Evolutionary conservation across 805 yeast genomes (phyloP), one percentile per base, ranked within the genome.

Genomic region (Lipomyces sp.): DNA sequence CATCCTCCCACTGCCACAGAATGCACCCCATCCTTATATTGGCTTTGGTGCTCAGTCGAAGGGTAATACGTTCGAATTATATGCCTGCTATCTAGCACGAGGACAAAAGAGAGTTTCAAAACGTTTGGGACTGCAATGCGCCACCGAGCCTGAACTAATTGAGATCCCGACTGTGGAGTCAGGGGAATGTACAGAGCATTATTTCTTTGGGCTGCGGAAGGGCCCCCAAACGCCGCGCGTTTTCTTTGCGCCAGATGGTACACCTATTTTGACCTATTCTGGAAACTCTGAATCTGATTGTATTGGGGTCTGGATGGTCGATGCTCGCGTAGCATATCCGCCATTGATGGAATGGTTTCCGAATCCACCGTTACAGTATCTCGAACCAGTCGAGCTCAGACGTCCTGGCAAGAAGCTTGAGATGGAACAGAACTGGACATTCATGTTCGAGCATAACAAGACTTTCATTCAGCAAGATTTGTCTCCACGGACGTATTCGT

Each of bases 171-270:
- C 68, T n/a, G 63, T 60, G 3, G 59, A 42, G 45, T 63, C 67
- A 2, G 70, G 56, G 10, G 60, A 59, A 10, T 68, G 71, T 51
- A 58, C 45, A 11, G 71, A 68, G 34, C 65, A 68, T 39, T 35
- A 55, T 6, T 68, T 39, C 45, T 63, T 68, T 37, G 64, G 66
- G n/a, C 64, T 68, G 24, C 59, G 61, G 30, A 33, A 55, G n/a
- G 71, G 71, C 13, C 70, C 71, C 5, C 70, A 68, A 57, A 59
- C 58, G 2, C 70, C 71, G 15, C 67, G 71, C 2, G 67, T 66
- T 8, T 68, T 68, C 37, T 53, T 66, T 29, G 18, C 62, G 10
- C 70, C 71, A 1, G 69, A 60, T 37, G 70, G 71, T 24, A 37
- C 64, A 7, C 71, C 71, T 4, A 32, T 66, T 30, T 39, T 68